phyloP scores from a whole-genome alignment of 257 asterid species.

The Solanum ossicruentum region DNA sequence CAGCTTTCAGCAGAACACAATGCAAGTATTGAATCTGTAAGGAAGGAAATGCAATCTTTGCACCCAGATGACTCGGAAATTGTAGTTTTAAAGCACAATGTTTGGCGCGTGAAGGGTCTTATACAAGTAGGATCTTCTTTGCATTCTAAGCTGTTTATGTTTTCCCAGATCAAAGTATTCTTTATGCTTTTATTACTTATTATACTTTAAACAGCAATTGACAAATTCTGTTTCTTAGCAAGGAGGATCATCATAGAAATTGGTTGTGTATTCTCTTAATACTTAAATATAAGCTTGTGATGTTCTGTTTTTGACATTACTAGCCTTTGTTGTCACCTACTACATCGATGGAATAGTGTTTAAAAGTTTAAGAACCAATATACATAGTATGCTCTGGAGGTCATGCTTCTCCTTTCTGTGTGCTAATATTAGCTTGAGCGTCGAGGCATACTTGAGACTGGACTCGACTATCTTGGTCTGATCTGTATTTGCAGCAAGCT shows the following conservation, averaged over 20 bases:
- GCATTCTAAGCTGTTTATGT: background rate
- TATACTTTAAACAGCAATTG: background rate
- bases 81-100: constrained; percentile 57
- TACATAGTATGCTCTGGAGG: background rate
- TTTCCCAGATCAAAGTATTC: background rate
- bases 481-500: background rate
- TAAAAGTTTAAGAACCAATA: background rate
- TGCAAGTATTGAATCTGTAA: constrained; percentile 46
- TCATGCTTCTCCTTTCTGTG: background rate
- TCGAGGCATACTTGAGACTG: background rate
- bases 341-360: background rate
- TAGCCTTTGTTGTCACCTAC: background rate
- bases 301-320: background rate
- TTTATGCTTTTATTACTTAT: background rate
- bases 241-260: background rate
- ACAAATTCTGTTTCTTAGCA: background rate
- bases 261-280: background rate
- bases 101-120: constrained; percentile 68
- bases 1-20: constrained; percentile 63
- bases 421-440: background rate
- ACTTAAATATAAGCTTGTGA: background rate
- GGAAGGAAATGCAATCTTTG: constrained; percentile 44
- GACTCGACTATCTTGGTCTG: background rate
- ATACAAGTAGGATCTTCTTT: constrained; percentile 30
- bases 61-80: constrained; percentile 59